Evolutionary conservation across 2,329 filamentous ascomycete genomes (phyloP).

Genomic region (Ceratocystis cubensis): DNA sequence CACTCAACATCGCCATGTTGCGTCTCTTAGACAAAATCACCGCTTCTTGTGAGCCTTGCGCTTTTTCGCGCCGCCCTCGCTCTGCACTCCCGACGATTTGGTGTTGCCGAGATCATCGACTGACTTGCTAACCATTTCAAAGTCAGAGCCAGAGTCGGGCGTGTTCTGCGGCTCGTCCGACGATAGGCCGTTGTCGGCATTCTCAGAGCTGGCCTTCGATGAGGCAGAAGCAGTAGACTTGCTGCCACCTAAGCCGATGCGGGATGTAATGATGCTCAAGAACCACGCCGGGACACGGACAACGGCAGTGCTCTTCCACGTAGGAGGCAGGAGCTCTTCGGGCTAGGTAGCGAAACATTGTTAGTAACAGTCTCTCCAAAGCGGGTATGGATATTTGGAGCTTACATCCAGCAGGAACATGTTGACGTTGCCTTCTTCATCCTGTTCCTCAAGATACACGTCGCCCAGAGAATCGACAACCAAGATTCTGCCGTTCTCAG

Average conservation of each 20-base stretch:
- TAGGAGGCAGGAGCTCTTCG: conserved; percentile 66
- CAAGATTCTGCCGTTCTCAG: conserved; percentile 88
- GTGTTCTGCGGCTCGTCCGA: conserved; percentile 37
- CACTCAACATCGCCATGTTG: background rate
- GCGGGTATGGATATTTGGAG: conserved; percentile 23
- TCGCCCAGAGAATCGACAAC: conserved; percentile 87
- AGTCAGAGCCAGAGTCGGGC: conserved; percentile 47
- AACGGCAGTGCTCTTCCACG: conserved; percentile 69
- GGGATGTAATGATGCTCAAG: conserved; percentile 40
- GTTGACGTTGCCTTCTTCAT: conserved; percentile 69
- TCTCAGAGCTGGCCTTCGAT: conserved; percentile 28
- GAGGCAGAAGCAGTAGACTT: conserved; percentile 10
- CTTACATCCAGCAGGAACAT: conserved; percentile 82
- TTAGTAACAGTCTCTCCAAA: background rate
- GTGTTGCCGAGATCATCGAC: conserved; percentile 31
- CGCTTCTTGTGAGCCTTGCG: conserved; percentile 41
- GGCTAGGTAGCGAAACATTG: conserved; percentile 39
- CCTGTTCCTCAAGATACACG: conserved; percentile 86
- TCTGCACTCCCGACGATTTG: conserved; percentile 39
- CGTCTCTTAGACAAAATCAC: conserved; percentile 24
- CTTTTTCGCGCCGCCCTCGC: conserved; percentile 37
- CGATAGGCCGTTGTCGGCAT: conserved; percentile 28
- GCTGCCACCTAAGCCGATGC: conserved; percentile 30
- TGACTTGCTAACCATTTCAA: conserved; percentile 48
- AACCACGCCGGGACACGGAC: conserved; percentile 64